Evolutionary conservation across 495 filamentous ascomycete species (phyloP).

Genomic region (Wilcoxina mikolae): DNA sequence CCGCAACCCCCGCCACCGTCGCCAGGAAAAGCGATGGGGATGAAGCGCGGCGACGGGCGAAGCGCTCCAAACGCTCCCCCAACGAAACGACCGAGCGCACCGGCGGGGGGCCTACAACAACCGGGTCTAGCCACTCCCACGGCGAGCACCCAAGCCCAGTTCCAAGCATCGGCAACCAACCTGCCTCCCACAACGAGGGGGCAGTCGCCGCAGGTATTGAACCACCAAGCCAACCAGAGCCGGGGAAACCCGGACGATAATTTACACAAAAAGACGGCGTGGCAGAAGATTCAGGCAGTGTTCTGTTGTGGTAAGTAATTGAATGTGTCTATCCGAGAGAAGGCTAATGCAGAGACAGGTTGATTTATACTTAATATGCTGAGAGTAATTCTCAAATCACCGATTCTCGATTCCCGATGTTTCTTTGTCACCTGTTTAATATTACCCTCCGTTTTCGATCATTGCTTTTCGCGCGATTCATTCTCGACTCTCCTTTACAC

Average conservation of each 20-base stretch:
- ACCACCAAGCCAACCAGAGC: slow-evolving; percentile 10
- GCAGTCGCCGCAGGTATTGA: slow-evolving; percentile 21
- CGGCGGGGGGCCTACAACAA: slow-evolving; percentile 54
- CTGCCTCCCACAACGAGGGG: slow-evolving; percentile 38
- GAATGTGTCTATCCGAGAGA: background rate
- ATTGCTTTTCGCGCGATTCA: background rate
- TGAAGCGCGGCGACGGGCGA: slow-evolving; percentile 65
- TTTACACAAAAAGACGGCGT: slow-evolving; percentile 2
- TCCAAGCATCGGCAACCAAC: slow-evolving; percentile 78
- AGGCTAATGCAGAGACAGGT: background rate
- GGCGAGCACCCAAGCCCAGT: slow-evolving; percentile 75
- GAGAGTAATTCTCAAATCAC: slow-evolving; percentile 1
- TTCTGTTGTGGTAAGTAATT: slow-evolving; percentile 9
- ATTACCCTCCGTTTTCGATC: slow-evolving; percentile 5
- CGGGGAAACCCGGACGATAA: slow-evolving; percentile 3
- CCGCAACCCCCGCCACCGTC: slow-evolving; percentile 81
- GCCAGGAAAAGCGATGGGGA: slow-evolving; percentile 63
- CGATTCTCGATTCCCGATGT: background rate
- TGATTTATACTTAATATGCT: slow-evolving; percentile 1
- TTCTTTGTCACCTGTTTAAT: slow-evolving; percentile 12
- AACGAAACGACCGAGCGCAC: slow-evolving; percentile 58
- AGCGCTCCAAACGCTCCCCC: slow-evolving; percentile 56
- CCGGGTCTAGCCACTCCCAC: slow-evolving; percentile 51
- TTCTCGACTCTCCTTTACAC: slow-evolving; percentile 12
- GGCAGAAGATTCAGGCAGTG: slow-evolving; percentile 9